These are phyloP conservation scores for Saposhnikovia divaricata DNA, from an alignment of 129 eudicot species.

Conservation along the genomic window DNA sequence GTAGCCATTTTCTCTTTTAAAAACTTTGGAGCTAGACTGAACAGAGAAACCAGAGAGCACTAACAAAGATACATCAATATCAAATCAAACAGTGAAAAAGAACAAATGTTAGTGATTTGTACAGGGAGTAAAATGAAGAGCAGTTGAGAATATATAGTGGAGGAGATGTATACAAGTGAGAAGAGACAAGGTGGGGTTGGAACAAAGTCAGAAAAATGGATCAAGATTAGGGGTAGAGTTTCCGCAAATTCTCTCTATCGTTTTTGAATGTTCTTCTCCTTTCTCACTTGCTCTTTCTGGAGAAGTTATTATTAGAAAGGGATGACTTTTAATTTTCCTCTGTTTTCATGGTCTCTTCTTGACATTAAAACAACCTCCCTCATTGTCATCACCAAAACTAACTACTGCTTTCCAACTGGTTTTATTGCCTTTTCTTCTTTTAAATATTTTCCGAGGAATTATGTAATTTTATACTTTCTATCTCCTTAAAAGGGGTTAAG, in stretches of 20 bases:
- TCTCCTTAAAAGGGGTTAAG: too few species aligned
- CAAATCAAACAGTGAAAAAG: background rate
- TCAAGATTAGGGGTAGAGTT: slow-evolving; percentile 9
- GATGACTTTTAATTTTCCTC: slow-evolving; percentile 15
- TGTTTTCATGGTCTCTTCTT: slow-evolving; percentile 1
- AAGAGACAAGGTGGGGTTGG: slow-evolving; percentile 27
- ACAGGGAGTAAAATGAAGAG: slow-evolving; percentile 21
- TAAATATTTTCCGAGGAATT: background rate
- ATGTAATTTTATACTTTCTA: too few species aligned
- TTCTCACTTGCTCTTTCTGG: slow-evolving; percentile 2
- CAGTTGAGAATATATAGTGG: background rate
- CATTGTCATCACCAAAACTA: slow-evolving; percentile 6
- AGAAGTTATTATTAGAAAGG: background rate
- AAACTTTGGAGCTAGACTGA: background rate
- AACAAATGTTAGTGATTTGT: slow-evolving; percentile 30
- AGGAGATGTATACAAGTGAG: slow-evolving; percentile 4
- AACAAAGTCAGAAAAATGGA: slow-evolving; percentile 17
- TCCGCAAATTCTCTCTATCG: slow-evolving; percentile 12
- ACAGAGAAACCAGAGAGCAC: slow-evolving; percentile 10
- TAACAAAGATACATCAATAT: slow-evolving; percentile 16
- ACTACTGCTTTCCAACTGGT: slow-evolving; percentile 21
- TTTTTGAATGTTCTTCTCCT: slow-evolving; percentile 19
- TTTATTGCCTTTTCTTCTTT: background rate
- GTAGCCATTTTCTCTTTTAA: slow-evolving; percentile 36
- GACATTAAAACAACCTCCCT: slow-evolving; percentile 3